These are phyloP conservation scores for Debaryomycetaceae sp. DNA, from an alignment of 1,139 yeast genomes.

Conservation along the genomic window DNA sequence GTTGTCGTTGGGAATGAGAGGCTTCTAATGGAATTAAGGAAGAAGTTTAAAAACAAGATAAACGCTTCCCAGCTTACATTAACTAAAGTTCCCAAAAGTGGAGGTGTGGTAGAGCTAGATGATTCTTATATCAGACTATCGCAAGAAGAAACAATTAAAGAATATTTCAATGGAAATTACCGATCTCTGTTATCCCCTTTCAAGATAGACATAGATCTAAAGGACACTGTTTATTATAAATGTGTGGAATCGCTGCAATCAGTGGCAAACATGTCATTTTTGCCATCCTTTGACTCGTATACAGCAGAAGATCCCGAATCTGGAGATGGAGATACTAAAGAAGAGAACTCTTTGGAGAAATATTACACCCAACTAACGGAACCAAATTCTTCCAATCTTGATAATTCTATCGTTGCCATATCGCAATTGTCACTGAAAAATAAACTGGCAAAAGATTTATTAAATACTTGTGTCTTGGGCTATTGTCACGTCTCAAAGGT, in stretches of 20 bases:
- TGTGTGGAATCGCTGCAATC: constrained; percentile 36
- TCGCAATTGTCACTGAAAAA: constrained; percentile 60
- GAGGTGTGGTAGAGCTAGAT: constrained; percentile 72
- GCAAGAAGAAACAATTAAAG: constrained; percentile 76
- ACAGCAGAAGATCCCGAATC: constrained; percentile 23
- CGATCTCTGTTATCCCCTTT: constrained; percentile 72
- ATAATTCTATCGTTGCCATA: constrained; percentile 71
- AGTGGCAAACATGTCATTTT: constrained; percentile 35
- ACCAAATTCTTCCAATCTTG: constrained; percentile 55
- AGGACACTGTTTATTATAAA: constrained; percentile 37
- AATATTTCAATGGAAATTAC: constrained; percentile 82
- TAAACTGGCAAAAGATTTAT: constrained; percentile 44
- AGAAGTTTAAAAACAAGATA: constrained; percentile 46
- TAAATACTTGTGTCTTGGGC: constrained; percentile 64
- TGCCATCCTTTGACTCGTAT: constrained; percentile 47
- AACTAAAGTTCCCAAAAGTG: constrained; percentile 64
- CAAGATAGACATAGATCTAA: constrained; percentile 40
- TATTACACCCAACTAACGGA: constrained; percentile 36
- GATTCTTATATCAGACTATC: constrained; percentile 63
- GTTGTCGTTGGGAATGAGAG: constrained; percentile 66
- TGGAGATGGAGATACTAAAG: constrained; percentile 18
- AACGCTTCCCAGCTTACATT: constrained; percentile 34
- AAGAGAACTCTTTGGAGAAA: constrained; percentile 30
- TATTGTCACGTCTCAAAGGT: constrained; percentile 49
- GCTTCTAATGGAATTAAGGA: constrained; percentile 59